Percentiles rank a stretch among this genome's conserved stretches.
Evolutionary conservation across 805 yeast species (phyloP).

Genomic region (Candida methanosorbosa): DNA sequence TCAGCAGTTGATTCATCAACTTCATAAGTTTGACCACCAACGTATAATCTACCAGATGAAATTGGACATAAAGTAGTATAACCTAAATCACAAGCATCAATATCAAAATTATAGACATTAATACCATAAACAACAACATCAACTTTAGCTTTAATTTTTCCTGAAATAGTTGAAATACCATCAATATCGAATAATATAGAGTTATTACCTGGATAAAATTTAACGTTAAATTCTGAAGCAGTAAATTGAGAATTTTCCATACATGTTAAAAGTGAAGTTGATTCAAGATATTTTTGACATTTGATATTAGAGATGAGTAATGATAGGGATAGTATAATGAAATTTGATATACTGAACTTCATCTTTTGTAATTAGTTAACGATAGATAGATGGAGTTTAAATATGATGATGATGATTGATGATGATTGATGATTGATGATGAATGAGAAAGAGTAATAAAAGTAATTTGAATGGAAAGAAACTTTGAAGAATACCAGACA

Average conservation of each 20-base stretch:
- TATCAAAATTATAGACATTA: slow-evolving; percentile 40
- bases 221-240: slow-evolving; percentile 74
- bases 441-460: too few species aligned
- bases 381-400: too few species aligned
- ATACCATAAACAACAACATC: slow-evolving; percentile 77
- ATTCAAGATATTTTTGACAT: slow-evolving; percentile 24
- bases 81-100: slow-evolving; percentile 57
- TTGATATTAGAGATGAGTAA: too few species aligned
- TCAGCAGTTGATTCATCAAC: slow-evolving; percentile 29
- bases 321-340: too few species aligned
- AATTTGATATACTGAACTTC: too few species aligned
- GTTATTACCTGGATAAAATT: slow-evolving; percentile 55
- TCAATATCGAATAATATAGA: slow-evolving; percentile 59
- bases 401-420: too few species aligned
- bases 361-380: too few species aligned
- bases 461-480: too few species aligned
- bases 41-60: slow-evolving; percentile 77
- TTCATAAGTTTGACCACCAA: slow-evolving; percentile 20
- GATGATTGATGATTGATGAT: too few species aligned
- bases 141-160: slow-evolving; percentile 58
- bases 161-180: slow-evolving; percentile 72
- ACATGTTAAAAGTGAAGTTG: slow-evolving; percentile 75
- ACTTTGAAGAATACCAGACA: too few species aligned
- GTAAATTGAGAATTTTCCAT: slow-evolving; percentile 85
- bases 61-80: slow-evolving; percentile 69